Evolutionary conservation across 495 filamentous ascomycete genomes (phyloP).

Genomic region (Daldinia decipiens): DNA sequence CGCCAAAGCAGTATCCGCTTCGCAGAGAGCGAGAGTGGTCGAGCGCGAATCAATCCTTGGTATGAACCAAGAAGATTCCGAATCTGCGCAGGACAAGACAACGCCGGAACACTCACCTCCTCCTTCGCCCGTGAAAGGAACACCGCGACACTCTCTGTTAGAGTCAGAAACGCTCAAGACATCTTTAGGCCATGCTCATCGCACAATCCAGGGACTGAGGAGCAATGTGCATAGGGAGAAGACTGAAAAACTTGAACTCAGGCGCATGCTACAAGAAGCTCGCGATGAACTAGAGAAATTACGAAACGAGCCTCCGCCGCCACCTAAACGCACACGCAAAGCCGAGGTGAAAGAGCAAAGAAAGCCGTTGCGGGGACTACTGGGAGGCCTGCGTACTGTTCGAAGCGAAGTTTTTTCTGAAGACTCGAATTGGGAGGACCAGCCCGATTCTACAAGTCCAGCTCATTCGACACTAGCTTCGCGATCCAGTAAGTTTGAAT

Average conservation of each 20-base stretch:
- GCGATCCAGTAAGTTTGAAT: constrained; percentile 41
- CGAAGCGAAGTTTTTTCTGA: constrained; percentile 79
- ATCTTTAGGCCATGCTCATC: constrained; percentile 91
- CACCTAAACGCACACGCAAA: constrained; percentile 72
- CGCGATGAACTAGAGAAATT: constrained; percentile 89
- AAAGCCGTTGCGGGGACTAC: constrained; percentile 72
- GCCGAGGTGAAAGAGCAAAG: constrained; percentile 75
- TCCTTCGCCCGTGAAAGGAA: constrained; percentile 87
- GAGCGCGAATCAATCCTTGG: constrained; percentile 69
- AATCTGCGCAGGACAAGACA: constrained; percentile 70
- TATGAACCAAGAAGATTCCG: constrained; percentile 69
- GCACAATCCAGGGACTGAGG: constrained; percentile 94
- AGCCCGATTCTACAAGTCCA: constrained; percentile 51
- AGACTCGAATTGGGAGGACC: constrained; percentile 92
- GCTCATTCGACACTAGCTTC: constrained; percentile 47
- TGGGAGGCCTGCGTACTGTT: constrained; percentile 80
- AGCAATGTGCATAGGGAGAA: constrained; percentile 96
- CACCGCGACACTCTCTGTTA: constrained; percentile 85
- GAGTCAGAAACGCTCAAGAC: constrained; percentile 96
- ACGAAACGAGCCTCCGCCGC: constrained; percentile 66
- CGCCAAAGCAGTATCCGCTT: constrained; percentile 74
- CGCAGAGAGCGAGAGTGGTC: constrained; percentile 70
- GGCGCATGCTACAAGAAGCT: constrained; percentile 94
- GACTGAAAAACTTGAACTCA: constrained; percentile 95
- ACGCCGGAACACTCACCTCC: constrained; percentile 93